Conservation (phyloP, 345 rosid genomes). For the Cardamine occulta region DNA sequence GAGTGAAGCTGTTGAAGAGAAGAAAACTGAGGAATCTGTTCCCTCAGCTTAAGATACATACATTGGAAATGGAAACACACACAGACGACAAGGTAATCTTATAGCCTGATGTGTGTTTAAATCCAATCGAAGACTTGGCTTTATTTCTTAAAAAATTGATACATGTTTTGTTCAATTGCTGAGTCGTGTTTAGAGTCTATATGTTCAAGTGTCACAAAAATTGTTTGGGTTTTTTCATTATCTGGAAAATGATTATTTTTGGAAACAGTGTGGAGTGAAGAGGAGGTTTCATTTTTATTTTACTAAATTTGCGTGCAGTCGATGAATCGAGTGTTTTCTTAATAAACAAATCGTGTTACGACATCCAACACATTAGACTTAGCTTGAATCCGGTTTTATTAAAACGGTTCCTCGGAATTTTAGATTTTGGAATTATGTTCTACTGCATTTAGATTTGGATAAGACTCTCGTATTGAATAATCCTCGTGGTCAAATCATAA, state of each 20-base stretch:
- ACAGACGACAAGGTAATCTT: conserved; percentile 6
- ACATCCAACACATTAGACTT: background rate
- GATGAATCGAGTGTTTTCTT: conserved; percentile 4
- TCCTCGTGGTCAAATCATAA: background rate
- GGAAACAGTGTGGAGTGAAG: conserved; percentile 11
- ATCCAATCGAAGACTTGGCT: conserved; percentile 21
- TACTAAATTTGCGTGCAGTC: conserved; percentile 8
- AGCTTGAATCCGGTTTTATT: background rate
- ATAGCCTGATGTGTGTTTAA: conserved; percentile 20
- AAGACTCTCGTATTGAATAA: background rate
- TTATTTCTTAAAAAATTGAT: background rate
- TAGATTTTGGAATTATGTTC: background rate
- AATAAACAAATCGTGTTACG: background rate
- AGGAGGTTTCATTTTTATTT: conserved; percentile 6
- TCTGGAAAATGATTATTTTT: conserved; percentile 6
- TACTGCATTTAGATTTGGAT: background rate
- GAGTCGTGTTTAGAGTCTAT: conserved; percentile 32
- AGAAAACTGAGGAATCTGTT: conserved; percentile 54
- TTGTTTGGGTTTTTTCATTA: conserved; percentile 12
- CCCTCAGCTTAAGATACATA: conserved; percentile 52
- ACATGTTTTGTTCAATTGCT: conserved; percentile 23
- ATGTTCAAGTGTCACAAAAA: conserved; percentile 10
- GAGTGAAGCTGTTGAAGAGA: conserved; percentile 44
- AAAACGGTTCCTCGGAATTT: background rate
- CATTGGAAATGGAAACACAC: conserved; percentile 18